Evolutionary conservation across 2,329 filamentous ascomycete species (phyloP), one percentile per base, ranked within the genome.

Genomic region (Clathrospora elynae): DNA sequence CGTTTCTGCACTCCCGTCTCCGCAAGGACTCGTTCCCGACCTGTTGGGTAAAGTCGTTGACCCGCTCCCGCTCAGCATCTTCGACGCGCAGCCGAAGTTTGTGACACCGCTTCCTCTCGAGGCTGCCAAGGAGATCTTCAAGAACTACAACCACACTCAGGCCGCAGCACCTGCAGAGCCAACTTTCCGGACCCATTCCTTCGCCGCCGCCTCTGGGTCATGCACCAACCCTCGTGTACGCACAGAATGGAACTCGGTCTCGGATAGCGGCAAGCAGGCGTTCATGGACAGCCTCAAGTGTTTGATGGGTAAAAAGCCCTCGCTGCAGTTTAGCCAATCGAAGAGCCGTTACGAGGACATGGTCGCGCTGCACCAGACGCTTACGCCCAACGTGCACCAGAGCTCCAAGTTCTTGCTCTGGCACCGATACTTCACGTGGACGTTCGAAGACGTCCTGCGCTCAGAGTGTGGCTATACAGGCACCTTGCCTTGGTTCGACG

Each of bases 391-490:
- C 35, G 62, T 69, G 2, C 66, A 69, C 43, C 49, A 49, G 19
- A 69, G 61, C 46, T 32, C 49, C 36, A 69, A 68, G 42, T 74
- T 74, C 62, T 54, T 73, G 16, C 54, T 72, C 18, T 75, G 73
- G 73, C 73, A 75, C 60, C 64, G 73, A 24, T 72, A 73, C 58
- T 71, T 62, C 55, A 54, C 66, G 24, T 70, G 74, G 62, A 56
- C 61, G 3, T 75, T 73, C 46, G 73, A 76, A 56, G 55, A 70
- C 17, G 59, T 71, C 6, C 59, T 76, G 9, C 71, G 64, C 37
- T 47, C 60, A 13, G 73, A 75, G 46, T 76, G 74, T 49, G 71
- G 71, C 34, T 75, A 72, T 54, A 62, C 51, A 17, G 67, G 65
- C 31, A 47, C 58, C 23, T 52, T 73, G 30, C 73, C 73, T 9